Percentiles rank a stretch among this genome's conserved stretches.
phyloP scores from a whole-genome alignment of 192 early-diverging fungal species.

The Backusella macrospora region DNA sequence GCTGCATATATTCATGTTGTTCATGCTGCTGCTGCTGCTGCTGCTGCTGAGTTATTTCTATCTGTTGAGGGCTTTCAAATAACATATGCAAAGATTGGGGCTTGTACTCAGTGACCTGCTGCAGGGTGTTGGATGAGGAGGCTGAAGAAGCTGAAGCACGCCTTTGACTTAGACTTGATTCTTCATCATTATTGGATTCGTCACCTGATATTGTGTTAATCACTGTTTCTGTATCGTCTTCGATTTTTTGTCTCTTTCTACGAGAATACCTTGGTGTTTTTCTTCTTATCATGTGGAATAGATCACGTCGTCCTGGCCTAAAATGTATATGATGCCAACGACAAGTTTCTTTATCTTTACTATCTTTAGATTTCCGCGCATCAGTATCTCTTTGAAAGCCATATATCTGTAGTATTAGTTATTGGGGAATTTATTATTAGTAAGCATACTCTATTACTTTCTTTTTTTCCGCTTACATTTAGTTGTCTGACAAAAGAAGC shows the following conservation, averaged over 20 bases:
- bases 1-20: constrained; percentile 5
- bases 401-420: constrained; percentile 40
- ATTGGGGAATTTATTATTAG: background rate
- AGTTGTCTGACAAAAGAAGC: constrained; percentile 53
- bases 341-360: constrained; percentile 45
- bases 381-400: constrained; percentile 53
- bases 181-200: constrained; percentile 32
- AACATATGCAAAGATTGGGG: background rate
- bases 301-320: constrained; percentile 42
- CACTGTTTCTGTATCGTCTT: constrained; percentile 28
- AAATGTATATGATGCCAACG: constrained; percentile 50
- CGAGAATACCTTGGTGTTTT: constrained; percentile 41
- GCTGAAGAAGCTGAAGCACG: constrained; percentile 14
- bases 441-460: background rate
- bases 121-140: constrained; percentile 14
- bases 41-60: constrained; percentile 13
- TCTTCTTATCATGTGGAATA: constrained; percentile 46
- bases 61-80: constrained; percentile 10
- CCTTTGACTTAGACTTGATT: constrained; percentile 18
- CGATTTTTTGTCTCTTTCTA: constrained; percentile 34
- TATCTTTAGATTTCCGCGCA: constrained; percentile 53
- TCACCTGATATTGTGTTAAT: constrained; percentile 24
- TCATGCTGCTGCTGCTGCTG: background rate
- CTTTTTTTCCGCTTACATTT: constrained; percentile 37
- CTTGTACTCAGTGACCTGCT: constrained; percentile 8